Conservation (phyloP, 2,329 filamentous ascomycete species). For the Madurella mycetomatis region DNA sequence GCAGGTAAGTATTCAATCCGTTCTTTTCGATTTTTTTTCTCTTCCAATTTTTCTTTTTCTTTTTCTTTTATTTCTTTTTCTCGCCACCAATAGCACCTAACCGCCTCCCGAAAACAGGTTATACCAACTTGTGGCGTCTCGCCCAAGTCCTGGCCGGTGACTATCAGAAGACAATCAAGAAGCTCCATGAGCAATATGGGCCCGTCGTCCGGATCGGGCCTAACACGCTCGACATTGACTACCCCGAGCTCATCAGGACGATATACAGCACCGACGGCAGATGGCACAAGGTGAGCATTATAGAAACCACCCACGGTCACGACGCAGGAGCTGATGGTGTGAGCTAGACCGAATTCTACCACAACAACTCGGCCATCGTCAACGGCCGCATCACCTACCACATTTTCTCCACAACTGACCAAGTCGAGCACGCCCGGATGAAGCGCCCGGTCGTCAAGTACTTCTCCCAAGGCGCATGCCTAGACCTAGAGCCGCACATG, state of each 20-base stretch:
- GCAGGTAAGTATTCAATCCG: conserved; percentile 15
- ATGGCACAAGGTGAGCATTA: conserved; percentile 25
- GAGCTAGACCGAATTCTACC: conserved; percentile 35
- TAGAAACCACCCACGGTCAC: not conserved
- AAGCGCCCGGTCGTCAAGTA: conserved; percentile 37
- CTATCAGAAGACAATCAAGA: conserved; percentile 27
- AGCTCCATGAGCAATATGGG: conserved; percentile 34
- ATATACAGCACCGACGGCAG: conserved; percentile 31
- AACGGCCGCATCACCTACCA: conserved; percentile 34
- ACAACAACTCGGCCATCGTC: conserved; percentile 31
- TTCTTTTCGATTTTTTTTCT: not conserved
- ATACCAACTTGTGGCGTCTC: conserved; percentile 34
- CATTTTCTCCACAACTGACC: conserved; percentile 35
- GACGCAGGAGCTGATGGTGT: not conserved
- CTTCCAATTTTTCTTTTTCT: not conserved
- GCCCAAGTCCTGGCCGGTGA: conserved; percentile 20
- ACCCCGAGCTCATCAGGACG: conserved; percentile 43
- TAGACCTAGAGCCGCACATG: conserved; percentile 30
- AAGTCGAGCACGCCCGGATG: conserved; percentile 30
- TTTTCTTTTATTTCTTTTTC: not conserved
- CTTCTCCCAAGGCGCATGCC: conserved; percentile 28
- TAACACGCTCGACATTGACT: conserved; percentile 48
- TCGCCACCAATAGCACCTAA: not conserved
- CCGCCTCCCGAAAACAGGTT: conserved; percentile 18
- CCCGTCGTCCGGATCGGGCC: conserved; percentile 36